Conservation (phyloP, 2,329 filamentous ascomycete species). For the Claviceps sp. region DNA sequence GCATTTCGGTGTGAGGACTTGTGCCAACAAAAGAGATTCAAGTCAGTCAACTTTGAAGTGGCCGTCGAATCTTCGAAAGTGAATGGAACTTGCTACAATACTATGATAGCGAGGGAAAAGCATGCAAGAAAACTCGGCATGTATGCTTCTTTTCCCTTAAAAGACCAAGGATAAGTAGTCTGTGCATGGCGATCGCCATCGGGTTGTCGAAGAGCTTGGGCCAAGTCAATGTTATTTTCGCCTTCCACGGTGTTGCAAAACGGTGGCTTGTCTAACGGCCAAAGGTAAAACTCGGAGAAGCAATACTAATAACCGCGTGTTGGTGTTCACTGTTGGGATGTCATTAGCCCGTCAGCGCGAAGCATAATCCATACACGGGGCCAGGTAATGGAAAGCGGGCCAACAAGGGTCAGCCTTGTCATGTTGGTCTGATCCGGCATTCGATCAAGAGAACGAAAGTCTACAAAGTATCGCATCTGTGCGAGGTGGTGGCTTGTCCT, state of each 20-base stretch:
- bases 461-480: neutral
- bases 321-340: neutral
- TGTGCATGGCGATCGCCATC: neutral
- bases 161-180: neutral
- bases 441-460: neutral
- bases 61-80: too few relatives aligned
- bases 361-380: neutral
- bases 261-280: neutral
- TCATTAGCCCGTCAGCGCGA: neutral
- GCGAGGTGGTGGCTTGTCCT: neutral
- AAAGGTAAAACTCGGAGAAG: neutral
- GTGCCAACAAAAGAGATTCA: too few relatives aligned
- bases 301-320: neutral
- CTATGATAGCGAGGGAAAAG: too few relatives aligned
- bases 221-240: neutral
- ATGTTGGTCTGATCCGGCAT: neutral
- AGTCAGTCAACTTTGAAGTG: too few relatives aligned
- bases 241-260: neutral
- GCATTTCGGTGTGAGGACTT: too few relatives aligned
- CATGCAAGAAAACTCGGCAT: too few relatives aligned
- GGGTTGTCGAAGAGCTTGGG: neutral
- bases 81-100: too few relatives aligned
- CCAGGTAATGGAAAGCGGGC: neutral
- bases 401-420: neutral
- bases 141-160: neutral